Evolutionary conservation across 2,329 filamentous ascomycete genomes (phyloP).

Genomic region (Ceratocystis eucalypticola): DNA sequence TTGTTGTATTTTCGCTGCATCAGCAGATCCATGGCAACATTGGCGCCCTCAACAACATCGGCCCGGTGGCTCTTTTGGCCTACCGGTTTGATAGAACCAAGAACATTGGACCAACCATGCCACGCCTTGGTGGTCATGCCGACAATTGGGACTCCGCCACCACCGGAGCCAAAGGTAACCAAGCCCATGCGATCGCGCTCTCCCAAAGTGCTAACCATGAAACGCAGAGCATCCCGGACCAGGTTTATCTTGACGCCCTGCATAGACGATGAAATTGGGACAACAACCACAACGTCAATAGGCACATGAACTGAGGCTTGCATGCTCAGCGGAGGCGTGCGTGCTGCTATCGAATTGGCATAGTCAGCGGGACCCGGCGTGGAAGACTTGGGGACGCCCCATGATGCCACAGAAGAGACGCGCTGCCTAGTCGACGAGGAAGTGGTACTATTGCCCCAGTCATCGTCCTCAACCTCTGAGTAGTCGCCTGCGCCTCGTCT

Average conservation of each 20-base stretch:
- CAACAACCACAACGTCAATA: constrained; percentile 88
- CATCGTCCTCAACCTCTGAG: constrained; percentile 80
- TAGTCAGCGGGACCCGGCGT: constrained; percentile 90
- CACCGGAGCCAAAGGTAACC: constrained; percentile 90
- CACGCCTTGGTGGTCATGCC: constrained; percentile 95
- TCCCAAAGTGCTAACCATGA: constrained; percentile 78
- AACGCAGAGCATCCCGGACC: constrained; percentile 78
- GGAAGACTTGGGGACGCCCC: constrained; percentile 66
- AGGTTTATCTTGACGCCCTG: constrained; percentile 97
- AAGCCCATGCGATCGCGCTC: constrained; percentile 93
- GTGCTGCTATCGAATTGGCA: constrained; percentile 47
- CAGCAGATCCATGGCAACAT: constrained; percentile 93
- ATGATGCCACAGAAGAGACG: constrained; percentile 72
- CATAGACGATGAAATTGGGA: constrained; percentile 96
- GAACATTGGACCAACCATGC: constrained; percentile 76
- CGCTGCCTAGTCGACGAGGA: constrained; percentile 45
- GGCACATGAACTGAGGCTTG: constrained; percentile 63
- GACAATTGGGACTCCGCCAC: constrained; percentile 86
- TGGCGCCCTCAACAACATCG: constrained; percentile 93
- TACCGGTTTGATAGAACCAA: constrained; percentile 79
- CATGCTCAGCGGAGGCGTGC: constrained; percentile 30
- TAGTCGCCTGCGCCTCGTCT: constrained; percentile 42
- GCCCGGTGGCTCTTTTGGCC: constrained; percentile 93
- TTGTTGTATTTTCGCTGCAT: constrained; percentile 98
- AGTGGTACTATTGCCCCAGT: constrained; percentile 36